Evolutionary conservation across 768 basidiomycete species (phyloP), one percentile per base, ranked within the genome.

Genomic region (Stropharia rugosoannulata): DNA sequence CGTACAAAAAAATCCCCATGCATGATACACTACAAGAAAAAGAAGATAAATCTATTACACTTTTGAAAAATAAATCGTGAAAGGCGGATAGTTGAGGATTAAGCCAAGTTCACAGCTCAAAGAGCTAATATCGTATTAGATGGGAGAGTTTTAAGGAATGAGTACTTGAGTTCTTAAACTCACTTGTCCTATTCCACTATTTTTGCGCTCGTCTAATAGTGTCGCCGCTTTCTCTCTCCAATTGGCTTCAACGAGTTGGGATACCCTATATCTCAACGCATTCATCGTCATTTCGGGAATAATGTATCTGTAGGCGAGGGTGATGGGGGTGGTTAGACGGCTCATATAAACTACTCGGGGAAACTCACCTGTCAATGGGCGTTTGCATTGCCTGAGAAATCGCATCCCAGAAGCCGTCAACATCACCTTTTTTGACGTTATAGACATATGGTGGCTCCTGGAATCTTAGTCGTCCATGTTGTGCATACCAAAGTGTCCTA

Each of bases 211-310:
- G 10, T 52, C 29, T 2, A 52, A 32, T 16, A 45, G 42, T 22
- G 7, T 18, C 22, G 10, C 29, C 36, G 41, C 51, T 36, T 52
- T 44, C n/a, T 52, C 16, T 22, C 42, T 42, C 51, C 51, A 52
- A 22, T 52, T 25, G 1, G 41, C 51, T 36, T 52, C 51, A 13
- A 52, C 38, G 16, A 52, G 51, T 9, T 12, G 15, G 1, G 22
- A 41, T 12, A 52, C 51, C n/a, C 51, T 38, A 19, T 44, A 43
- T 36, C 35, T 52, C 4, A 52, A 27, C 3, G 51, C 41, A 8
- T 52, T 29, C 51, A 52, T 52, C 18, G 51, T 52, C 51, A 52
- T 52, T 36, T 43, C 41, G 4, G 51, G 51, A 35, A 52, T 42
- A 29, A 49, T 55, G 13, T 55, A 47, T 36, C 54, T 55, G 12